These are phyloP conservation scores for Coleophoma crateriformis DNA, from an alignment of 2,329 filamentous ascomycete species.

Conservation along the genomic window DNA sequence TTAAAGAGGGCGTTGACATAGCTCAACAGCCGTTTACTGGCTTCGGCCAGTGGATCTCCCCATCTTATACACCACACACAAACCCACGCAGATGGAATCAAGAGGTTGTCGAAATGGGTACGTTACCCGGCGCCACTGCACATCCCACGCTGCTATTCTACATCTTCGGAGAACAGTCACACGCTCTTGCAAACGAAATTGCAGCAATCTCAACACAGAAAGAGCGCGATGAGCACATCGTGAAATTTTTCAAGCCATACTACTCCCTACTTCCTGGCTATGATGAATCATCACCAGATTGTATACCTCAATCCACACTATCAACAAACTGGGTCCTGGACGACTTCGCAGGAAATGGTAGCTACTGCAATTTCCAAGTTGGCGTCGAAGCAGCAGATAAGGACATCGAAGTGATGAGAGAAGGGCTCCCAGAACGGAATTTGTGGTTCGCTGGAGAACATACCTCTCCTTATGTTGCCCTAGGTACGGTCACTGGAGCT, in stretches of 20 bases:
- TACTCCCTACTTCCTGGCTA: conserved; percentile 59
- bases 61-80: conserved; percentile 45
- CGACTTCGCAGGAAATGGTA: conserved; percentile 59
- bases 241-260: conserved; percentile 55
- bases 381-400: conserved; percentile 50
- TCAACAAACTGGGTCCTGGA: conserved; percentile 63
- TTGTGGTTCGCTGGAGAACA: conserved; percentile 69
- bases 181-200: conserved; percentile 23
- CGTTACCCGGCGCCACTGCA: conserved; percentile 37
- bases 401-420: conserved; percentile 49
- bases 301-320: conserved; percentile 47
- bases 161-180: conserved; percentile 39
- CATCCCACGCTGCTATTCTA: conserved; percentile 68
- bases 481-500: conserved; percentile 85
- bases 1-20: conserved; percentile 4
- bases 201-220: conserved; percentile 7
- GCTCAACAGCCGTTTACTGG: conserved; percentile 25
- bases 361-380: conserved; percentile 64
- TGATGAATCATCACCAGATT: conserved; percentile 33
- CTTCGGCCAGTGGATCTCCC: conserved; percentile 57
- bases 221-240: conserved; percentile 23
- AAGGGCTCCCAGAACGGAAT: conserved; percentile 32
- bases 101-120: conserved; percentile 56
- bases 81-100: conserved; percentile 51
- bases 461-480: conserved; percentile 80